Percentiles rank a stretch among this genome's conserved stretches.
phyloP scores from a whole-genome alignment of 2,329 filamentous ascomycete genomes.

The Exophiala sp. region DNA sequence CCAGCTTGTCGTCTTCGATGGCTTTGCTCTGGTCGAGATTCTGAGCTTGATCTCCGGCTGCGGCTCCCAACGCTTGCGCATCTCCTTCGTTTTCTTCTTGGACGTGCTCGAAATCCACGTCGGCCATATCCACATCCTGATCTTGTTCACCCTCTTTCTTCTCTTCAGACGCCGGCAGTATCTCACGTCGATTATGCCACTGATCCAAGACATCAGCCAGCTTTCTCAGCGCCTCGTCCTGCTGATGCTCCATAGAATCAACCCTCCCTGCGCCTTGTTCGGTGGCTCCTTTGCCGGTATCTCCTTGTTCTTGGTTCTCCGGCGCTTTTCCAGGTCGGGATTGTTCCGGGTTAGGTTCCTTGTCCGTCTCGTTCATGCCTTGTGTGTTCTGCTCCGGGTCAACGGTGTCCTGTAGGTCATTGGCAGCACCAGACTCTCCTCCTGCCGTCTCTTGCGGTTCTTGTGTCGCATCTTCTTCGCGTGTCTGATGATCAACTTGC shows the following conservation, averaged over 20 bases:
- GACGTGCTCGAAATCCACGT: slow-evolving; percentile 89
- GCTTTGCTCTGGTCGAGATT: slow-evolving; percentile 86
- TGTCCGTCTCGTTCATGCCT: slow-evolving; percentile 24
- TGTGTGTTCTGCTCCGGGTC: slow-evolving; percentile 33
- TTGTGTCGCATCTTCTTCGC: slow-evolving; percentile 39
- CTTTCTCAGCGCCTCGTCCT: slow-evolving; percentile 81
- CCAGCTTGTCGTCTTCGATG: slow-evolving; percentile 63
- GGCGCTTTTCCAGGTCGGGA: slow-evolving; percentile 23
- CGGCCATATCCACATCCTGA: slow-evolving; percentile 66
- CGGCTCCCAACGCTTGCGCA: slow-evolving; percentile 84
- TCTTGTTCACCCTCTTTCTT: slow-evolving; percentile 52
- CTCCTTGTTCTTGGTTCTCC: slow-evolving; percentile 23
- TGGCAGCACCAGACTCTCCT: slow-evolving; percentile 41
- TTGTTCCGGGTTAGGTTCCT: slow-evolving; percentile 20
- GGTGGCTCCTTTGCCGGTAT: slow-evolving; percentile 21
- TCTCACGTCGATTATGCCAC: slow-evolving; percentile 89
- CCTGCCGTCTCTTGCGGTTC: slow-evolving; percentile 46
- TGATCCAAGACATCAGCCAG: slow-evolving; percentile 87
- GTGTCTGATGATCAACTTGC: slow-evolving; percentile 25
- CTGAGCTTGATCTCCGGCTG: slow-evolving; percentile 80
- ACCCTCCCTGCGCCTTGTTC: slow-evolving; percentile 25
- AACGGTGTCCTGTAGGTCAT: slow-evolving; percentile 38
- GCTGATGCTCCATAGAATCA: slow-evolving; percentile 26
- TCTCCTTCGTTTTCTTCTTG: slow-evolving; percentile 80
- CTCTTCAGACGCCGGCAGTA: slow-evolving; percentile 59